A percentile compares a stretch with the other conserved stretches of the same genome.
These are phyloP conservation scores for Lactarius vividus DNA, from an alignment of 768 basidiomycete species.

Conservation along the genomic window DNA sequence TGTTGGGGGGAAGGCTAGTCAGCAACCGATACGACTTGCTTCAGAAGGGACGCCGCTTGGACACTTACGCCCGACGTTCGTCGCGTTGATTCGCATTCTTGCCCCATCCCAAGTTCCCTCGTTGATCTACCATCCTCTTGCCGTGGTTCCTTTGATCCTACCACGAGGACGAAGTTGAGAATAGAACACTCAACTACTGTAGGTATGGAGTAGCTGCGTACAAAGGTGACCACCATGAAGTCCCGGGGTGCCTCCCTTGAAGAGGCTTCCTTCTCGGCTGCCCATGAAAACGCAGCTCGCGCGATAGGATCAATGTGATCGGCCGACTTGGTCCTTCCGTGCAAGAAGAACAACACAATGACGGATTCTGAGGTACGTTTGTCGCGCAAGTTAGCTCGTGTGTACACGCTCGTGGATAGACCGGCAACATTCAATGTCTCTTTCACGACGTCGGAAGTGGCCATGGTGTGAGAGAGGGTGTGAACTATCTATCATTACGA, in stretches of 20 bases:
- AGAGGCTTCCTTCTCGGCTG: slow-evolving; percentile 24
- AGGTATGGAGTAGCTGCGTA: slow-evolving; percentile 30
- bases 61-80: slow-evolving; percentile 42
- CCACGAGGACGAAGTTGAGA: background rate
- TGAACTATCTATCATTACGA: background rate
- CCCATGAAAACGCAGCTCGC: slow-evolving; percentile 35
- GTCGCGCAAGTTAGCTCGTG: slow-evolving; percentile 23
- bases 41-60: background rate
- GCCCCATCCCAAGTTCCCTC: slow-evolving; percentile 41
- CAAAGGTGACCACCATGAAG: slow-evolving; percentile 47
- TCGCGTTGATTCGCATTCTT: slow-evolving; percentile 37
- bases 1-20: slow-evolving; percentile 18
- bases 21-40: slow-evolving; percentile 6
- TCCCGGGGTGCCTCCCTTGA: slow-evolving; percentile 35
- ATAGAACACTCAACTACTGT: background rate
- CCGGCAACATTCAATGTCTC: slow-evolving; percentile 33
- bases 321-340: slow-evolving; percentile 43
- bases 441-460: slow-evolving; percentile 23
- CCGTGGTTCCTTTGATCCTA: slow-evolving; percentile 61
- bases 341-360: slow-evolving; percentile 46
- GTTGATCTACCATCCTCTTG: slow-evolving; percentile 36
- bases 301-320: slow-evolving; percentile 37
- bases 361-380: slow-evolving; percentile 26
- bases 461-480: background rate
- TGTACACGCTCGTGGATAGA: slow-evolving; percentile 33